Percentiles rank a stretch among this genome's conserved stretches.
These are phyloP conservation scores for Erythrophleum fordii DNA, from an alignment of 306 rosid species.

Conservation along the genomic window DNA sequence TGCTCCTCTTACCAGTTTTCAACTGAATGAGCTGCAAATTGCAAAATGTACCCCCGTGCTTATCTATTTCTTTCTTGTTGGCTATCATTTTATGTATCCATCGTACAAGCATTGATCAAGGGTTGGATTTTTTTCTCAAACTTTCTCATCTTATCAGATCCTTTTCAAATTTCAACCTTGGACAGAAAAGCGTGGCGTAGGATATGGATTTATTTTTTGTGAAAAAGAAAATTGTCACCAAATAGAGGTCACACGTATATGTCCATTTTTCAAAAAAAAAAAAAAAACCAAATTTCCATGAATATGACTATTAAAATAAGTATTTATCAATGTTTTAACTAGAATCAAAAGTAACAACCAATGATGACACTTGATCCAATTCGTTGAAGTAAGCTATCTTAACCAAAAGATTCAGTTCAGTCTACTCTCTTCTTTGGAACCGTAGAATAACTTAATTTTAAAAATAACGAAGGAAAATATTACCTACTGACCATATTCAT, in stretches of 20 bases:
- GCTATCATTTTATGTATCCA: conserved; percentile 30
- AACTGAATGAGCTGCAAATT: conserved; percentile 28
- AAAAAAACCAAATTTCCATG: background rate
- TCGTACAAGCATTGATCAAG: conserved; percentile 30
- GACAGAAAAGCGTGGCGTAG: background rate
- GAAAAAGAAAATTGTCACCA: background rate
- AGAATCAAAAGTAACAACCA: background rate
- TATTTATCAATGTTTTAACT: background rate
- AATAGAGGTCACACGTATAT: background rate
- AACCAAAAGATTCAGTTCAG: background rate
- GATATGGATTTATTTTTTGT: background rate
- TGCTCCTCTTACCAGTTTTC: conserved; percentile 8
- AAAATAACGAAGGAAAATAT: background rate
- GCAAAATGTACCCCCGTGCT: background rate
- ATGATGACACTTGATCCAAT: background rate
- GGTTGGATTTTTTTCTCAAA: background rate
- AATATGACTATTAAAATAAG: background rate
- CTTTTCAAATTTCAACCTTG: background rate
- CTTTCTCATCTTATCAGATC: background rate
- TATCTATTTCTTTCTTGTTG: conserved; percentile 28
- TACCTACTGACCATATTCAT: background rate
- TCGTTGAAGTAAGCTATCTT: background rate
- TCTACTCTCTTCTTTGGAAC: too few species aligned
- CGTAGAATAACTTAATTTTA: background rate
- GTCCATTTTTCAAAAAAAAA: background rate